These are phyloP conservation scores for Coemansia sp. DNA, from an alignment of 192 early-diverging fungal genomes.

Conservation along the genomic window DNA sequence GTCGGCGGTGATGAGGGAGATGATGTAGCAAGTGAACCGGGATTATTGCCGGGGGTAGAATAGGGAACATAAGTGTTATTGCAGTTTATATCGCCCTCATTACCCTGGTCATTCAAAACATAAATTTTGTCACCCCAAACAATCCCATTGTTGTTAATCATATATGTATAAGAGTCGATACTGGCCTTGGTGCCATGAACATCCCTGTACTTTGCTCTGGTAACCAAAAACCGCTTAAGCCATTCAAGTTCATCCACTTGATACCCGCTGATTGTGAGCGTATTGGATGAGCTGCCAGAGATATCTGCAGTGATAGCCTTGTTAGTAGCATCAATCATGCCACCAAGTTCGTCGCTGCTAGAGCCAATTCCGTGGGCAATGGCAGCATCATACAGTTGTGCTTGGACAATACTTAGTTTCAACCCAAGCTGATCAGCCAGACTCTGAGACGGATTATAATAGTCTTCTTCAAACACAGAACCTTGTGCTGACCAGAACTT, in stretches of 20 bases:
- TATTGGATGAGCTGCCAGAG: conserved; percentile 11
- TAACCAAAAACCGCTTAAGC: conserved; percentile 38
- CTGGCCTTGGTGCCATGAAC: conserved; percentile 10
- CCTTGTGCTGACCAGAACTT: conserved; percentile 18
- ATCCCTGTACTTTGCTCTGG: neutral
- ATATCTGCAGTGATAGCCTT: conserved; percentile 17
- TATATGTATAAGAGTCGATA: conserved; percentile 15
- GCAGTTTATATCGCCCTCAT: conserved; percentile 10
- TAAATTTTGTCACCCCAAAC: conserved; percentile 5
- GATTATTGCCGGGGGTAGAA: neutral
- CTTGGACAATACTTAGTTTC: conserved; percentile 28
- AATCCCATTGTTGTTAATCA: conserved; percentile 8
- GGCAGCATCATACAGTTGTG: conserved; percentile 54
- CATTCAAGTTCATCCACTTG: conserved; percentile 34
- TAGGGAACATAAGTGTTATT: conserved; percentile 7
- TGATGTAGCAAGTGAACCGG: neutral
- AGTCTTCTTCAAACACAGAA: conserved; percentile 10
- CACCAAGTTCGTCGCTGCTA: conserved; percentile 20
- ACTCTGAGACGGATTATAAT: conserved; percentile 9
- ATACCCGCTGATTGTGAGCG: conserved; percentile 20
- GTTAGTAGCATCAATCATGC: conserved; percentile 26
- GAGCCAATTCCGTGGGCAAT: conserved; percentile 40
- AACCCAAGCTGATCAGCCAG: conserved; percentile 36
- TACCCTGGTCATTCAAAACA: conserved; percentile 8
- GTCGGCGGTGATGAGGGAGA: neutral